Conservation (phyloP, 805 yeast genomes). For the Metschnikowia reukaufii region DNA sequence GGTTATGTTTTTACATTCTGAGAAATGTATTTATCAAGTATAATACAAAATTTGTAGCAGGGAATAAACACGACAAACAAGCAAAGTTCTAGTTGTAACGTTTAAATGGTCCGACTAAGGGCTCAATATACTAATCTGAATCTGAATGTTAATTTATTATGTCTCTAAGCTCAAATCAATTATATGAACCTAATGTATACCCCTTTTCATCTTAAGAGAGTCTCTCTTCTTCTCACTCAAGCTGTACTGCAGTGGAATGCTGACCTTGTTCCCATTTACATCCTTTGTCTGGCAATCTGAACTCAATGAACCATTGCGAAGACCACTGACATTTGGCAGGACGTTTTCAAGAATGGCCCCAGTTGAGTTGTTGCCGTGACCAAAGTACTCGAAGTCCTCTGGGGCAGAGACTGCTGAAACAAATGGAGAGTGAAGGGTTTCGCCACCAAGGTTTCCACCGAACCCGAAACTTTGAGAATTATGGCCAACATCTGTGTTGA, state of each 20-base stretch:
- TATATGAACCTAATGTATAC: conserved; percentile 32
- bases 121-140: no score
- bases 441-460: conserved; percentile 9
- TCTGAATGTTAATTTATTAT: no score
- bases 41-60: no score
- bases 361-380: conserved; percentile 15
- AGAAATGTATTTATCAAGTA: no score
- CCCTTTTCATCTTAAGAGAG: conserved; percentile 45
- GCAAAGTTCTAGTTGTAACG: no score
- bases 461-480: conserved; percentile 4
- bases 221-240: conserved; percentile 47
- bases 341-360: conserved; percentile 8
- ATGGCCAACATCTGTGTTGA: conserved; percentile 33
- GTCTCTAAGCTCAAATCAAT: not conserved
- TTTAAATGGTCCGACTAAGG: no score
- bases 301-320: conserved; percentile 12
- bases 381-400: conserved; percentile 37
- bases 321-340: conserved; percentile 16
- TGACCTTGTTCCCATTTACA: conserved; percentile 21
- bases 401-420: conserved; percentile 38
- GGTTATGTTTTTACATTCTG: no score
- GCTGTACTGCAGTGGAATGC: conserved; percentile 34
- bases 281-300: conserved; percentile 17
- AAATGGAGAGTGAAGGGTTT: conserved; percentile 41
- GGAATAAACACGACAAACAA: no score